These are phyloP conservation scores for Ceriops zippeliana DNA, from an alignment of 345 rosid species.

Conservation along the genomic window DNA sequence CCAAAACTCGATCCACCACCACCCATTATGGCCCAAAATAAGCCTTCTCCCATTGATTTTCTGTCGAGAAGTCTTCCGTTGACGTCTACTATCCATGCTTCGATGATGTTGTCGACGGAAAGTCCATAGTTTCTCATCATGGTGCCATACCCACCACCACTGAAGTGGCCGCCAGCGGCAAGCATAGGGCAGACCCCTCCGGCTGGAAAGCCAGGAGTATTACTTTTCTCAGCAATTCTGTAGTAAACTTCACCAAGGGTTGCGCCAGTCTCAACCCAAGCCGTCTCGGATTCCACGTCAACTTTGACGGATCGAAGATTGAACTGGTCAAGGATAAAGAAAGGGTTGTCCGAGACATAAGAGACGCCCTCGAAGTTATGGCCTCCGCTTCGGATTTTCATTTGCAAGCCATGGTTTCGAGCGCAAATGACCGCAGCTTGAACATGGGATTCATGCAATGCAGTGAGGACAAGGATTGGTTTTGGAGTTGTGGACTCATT, in stretches of 20 bases:
- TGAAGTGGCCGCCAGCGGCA: constrained; percentile 12
- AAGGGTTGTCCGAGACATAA: constrained; percentile 1
- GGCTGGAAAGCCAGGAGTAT: constrained; percentile 6
- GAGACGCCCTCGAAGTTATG: constrained; percentile 11
- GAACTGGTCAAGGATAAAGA: constrained; percentile 16
- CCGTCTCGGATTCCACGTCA: constrained; percentile 1
- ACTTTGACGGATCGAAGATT: constrained; percentile 1
- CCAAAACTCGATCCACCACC: constrained; percentile 15
- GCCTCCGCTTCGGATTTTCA: constrained; percentile 15
- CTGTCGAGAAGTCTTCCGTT: constrained; percentile 9
- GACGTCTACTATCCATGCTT: constrained; percentile 6
- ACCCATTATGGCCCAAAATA: constrained; percentile 14
- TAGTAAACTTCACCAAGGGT: constrained; percentile 8
- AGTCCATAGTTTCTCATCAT: constrained; percentile 16
- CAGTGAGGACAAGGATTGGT: constrained; percentile 6
- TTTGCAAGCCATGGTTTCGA: not conserved
- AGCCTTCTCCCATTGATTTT: constrained; percentile 12
- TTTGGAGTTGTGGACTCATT: constrained; percentile 6
- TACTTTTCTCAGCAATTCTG: constrained; percentile 9
- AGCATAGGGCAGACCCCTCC: constrained; percentile 7
- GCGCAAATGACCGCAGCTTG: constrained; percentile 10
- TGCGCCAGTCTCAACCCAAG: constrained; percentile 11
- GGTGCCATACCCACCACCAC: constrained; percentile 14
- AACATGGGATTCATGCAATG: constrained; percentile 4
- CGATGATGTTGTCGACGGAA: constrained; percentile 1